phyloP scores from a whole-genome alignment of 805 yeast species.

The Saturnispora saitoi region DNA sequence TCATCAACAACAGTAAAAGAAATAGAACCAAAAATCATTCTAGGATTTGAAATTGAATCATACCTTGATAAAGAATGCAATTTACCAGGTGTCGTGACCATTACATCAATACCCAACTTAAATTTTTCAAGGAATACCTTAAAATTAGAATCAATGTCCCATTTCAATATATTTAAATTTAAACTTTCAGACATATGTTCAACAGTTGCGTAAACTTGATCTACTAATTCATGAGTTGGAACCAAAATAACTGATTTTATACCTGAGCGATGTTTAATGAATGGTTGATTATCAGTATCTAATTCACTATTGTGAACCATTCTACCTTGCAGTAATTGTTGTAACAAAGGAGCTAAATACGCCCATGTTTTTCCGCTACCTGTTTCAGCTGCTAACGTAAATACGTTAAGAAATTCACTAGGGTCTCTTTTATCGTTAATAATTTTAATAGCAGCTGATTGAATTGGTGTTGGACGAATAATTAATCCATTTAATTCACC shows the following conservation, averaged over 20 bases:
- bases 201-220: slow-evolving; percentile 55
- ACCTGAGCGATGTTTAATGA: slow-evolving; percentile 29
- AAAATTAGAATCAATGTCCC: slow-evolving; percentile 56
- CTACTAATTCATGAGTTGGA: slow-evolving; percentile 85
- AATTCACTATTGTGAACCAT: slow-evolving; percentile 19
- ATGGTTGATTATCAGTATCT: slow-evolving; percentile 14
- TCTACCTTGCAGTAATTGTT: slow-evolving; percentile 56
- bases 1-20: slow-evolving; percentile 75
- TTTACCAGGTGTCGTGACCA: slow-evolving; percentile 83
- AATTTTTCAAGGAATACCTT: slow-evolving; percentile 40
- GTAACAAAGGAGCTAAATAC: slow-evolving; percentile 67
- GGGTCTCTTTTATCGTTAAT: slow-evolving; percentile 35
- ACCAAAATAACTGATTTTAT: slow-evolving; percentile 69
- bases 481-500: slow-evolving; percentile 29
- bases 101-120: slow-evolving; percentile 56
- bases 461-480: slow-evolving; percentile 70
- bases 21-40: slow-evolving; percentile 36
- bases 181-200: slow-evolving; percentile 28
- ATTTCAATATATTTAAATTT: slow-evolving; percentile 41
- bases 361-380: slow-evolving; percentile 97
- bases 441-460: slow-evolving; percentile 61
- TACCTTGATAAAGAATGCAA: slow-evolving; percentile 31
- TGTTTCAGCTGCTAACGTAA: slow-evolving; percentile 89
- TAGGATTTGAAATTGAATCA: slow-evolving; percentile 26
- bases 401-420: slow-evolving; percentile 41